These are phyloP conservation scores for Pichia sp. DNA, from an alignment of 1,139 yeast genomes.

Conservation along the genomic window DNA sequence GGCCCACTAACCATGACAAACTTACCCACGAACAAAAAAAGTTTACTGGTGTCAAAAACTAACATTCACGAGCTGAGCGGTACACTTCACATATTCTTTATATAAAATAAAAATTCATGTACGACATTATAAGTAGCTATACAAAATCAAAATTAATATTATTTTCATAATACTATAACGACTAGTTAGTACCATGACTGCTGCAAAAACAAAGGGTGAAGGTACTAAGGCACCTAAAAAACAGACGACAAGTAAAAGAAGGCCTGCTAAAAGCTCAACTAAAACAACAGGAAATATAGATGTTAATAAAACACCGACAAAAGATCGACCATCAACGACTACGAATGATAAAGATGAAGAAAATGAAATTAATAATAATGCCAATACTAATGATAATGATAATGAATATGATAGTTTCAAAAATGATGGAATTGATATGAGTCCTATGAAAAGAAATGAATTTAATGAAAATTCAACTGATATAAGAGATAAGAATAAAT, in stretches of 20 bases:
- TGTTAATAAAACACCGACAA: neutral
- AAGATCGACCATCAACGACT: neutral
- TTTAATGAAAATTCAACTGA: neutral
- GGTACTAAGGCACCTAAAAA: conserved; percentile 1
- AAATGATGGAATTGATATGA: conserved; percentile 1
- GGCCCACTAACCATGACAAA: too few species aligned
- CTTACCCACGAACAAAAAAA: too few species aligned
- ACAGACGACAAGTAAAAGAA: neutral
- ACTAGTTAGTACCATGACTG: neutral
- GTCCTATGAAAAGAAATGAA: conserved; percentile 2
- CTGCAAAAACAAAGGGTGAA: conserved; percentile 1
- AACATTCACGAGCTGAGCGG: too few species aligned
- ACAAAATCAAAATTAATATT: too few species aligned
- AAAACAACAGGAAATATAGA: neutral
- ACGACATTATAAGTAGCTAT: too few species aligned
- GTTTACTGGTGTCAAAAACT: too few species aligned
- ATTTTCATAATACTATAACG: too few species aligned
- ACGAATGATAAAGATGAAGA: neutral
- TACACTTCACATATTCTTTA: too few species aligned
- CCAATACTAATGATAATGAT: neutral
- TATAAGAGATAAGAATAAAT: conserved; percentile 39
- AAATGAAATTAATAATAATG: neutral
- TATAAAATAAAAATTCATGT: too few species aligned
- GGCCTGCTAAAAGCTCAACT: neutral
- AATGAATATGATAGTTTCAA: neutral